Evolutionary conservation across 768 basidiomycete genomes (phyloP).

Genomic region (Phlebiopsis gigantea): DNA sequence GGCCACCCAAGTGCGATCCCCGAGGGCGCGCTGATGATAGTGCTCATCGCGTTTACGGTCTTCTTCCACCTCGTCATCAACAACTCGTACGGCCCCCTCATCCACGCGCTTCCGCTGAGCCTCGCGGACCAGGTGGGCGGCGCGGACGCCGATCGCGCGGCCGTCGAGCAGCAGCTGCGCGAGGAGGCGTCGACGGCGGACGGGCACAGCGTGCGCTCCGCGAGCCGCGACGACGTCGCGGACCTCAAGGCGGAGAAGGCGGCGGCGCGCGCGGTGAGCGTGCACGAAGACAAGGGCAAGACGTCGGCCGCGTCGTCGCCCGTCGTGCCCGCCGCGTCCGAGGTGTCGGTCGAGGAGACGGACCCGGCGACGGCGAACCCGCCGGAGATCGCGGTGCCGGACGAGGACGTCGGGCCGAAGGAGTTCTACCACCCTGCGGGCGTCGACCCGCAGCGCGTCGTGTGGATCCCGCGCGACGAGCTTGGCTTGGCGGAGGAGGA

Average conservation of each 20-base stretch:
- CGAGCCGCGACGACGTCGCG: not conserved
- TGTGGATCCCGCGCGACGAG: conserved; percentile 83
- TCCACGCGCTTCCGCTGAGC: conserved; percentile 69
- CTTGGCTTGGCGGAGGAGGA: conserved; percentile 65
- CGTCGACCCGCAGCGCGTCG: conserved; percentile 62
- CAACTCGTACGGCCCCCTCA: conserved; percentile 76
- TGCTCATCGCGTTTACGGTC: conserved; percentile 78
- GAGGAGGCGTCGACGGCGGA: conserved; percentile 14
- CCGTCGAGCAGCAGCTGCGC: conserved; percentile 15
- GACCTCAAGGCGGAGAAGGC: conserved; percentile 5
- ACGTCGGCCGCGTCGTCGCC: not conserved
- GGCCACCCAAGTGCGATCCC: conserved; percentile 52
- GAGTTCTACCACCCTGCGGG: conserved; percentile 87
- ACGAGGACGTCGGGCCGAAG: conserved; percentile 31
- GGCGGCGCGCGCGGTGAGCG: not conserved
- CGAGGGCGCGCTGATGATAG: conserved; percentile 79
- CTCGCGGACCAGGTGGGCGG: conserved; percentile 65
- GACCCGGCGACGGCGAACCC: conserved; percentile 1
- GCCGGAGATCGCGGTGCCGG: conserved; percentile 19
- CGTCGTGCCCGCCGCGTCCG: not conserved
- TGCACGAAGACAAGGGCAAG: not conserved
- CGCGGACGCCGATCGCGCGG: conserved; percentile 14
- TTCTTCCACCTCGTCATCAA: conserved; percentile 72
- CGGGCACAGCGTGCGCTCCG: not conserved
- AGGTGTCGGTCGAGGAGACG: not conserved